phyloP scores from a whole-genome alignment of 768 basidiomycete species.

The Xerocomus potaroensis region DNA sequence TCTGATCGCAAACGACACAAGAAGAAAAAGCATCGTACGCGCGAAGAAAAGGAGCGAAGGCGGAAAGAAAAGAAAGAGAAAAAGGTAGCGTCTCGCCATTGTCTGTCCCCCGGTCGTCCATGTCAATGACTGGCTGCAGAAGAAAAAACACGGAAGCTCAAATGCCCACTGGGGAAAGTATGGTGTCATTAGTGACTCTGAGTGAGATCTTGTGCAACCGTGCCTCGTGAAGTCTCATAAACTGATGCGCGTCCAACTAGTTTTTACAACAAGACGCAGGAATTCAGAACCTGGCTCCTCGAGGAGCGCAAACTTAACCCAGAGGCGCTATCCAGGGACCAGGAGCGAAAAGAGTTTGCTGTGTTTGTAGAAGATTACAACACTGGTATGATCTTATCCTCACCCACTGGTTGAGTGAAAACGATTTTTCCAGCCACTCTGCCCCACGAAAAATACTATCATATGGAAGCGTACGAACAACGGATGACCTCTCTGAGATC shows the following conservation, averaged over 20 bases:
- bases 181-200: slow-evolving; percentile 78
- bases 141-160: slow-evolving; percentile 49
- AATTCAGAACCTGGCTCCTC: slow-evolving; percentile 90
- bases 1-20: slow-evolving; percentile 36
- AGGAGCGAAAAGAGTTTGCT: slow-evolving; percentile 80
- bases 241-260: slow-evolving; percentile 39
- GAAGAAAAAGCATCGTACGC: slow-evolving; percentile 44
- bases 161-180: slow-evolving; percentile 81
- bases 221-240: slow-evolving; percentile 1
- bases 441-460: slow-evolving; percentile 93
- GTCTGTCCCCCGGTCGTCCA: too few relatives aligned
- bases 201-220: slow-evolving; percentile 48
- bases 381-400: slow-evolving; percentile 47
- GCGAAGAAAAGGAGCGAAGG: slow-evolving; percentile 47
- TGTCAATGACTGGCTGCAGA: too few relatives aligned
- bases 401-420: background rate
- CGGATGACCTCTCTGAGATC: slow-evolving; percentile 81
- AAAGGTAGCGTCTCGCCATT: slow-evolving; percentile 43
- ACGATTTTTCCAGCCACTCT: slow-evolving; percentile 60
- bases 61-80: slow-evolving; percentile 69
- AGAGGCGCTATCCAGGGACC: slow-evolving; percentile 82
- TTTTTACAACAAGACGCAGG: slow-evolving; percentile 75
- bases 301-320: slow-evolving; percentile 92
- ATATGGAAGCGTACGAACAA: slow-evolving; percentile 79
- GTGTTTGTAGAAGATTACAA: slow-evolving; percentile 82